Evolutionary conservation across 495 filamentous ascomycete species (phyloP), one percentile per base, ranked within the genome.

Genomic region (Penicillium parvum): DNA sequence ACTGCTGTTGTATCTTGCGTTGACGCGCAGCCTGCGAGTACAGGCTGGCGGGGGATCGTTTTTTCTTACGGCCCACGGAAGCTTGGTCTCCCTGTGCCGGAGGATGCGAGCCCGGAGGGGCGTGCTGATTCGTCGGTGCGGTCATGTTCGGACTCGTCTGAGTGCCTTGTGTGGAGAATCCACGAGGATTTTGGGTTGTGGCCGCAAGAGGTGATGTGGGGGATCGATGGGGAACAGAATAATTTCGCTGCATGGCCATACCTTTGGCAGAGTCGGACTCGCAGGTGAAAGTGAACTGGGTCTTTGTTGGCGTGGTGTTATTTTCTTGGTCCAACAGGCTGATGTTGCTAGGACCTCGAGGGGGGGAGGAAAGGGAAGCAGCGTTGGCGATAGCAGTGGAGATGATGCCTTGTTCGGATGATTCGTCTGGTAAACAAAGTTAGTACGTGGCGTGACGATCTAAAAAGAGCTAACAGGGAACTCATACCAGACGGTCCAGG

Each of bases 241-340:
- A 41, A 40, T 56, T 63, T 19, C 69, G 68, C 22, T 76, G 71
- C 64, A 76, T 61, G 3, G 68, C 70, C 70, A 84, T 78, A 27
- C 77, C 77, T 43, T 78, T 83, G 2, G 77, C 74, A 14, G 82
- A 79, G 52, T 88, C 84, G 1, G 85, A 83, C 34, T 88, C 84
- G 62, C 87, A 91, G 2, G 85, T 92, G 61, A 96, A 96, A 11
- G 90, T 95, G 53, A 96, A 96, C 49, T 94, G 87, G 0, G 84
- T 81, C 40, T 88, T 87, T 8, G 79, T 76, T 20, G 74, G 79
- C 2, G 74, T 72, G 6, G 77, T 74, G 11, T 75, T 62, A 12
- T 75, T 63, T 61, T 83, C 77, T 54, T 86, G 85, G 30, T 86
- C 81, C 28, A 92, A 57, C 47, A 91, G 72, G 57, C 86, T 92